Conservation (phyloP, 768 basidiomycete genomes). For the Mrakia frigida region DNA sequence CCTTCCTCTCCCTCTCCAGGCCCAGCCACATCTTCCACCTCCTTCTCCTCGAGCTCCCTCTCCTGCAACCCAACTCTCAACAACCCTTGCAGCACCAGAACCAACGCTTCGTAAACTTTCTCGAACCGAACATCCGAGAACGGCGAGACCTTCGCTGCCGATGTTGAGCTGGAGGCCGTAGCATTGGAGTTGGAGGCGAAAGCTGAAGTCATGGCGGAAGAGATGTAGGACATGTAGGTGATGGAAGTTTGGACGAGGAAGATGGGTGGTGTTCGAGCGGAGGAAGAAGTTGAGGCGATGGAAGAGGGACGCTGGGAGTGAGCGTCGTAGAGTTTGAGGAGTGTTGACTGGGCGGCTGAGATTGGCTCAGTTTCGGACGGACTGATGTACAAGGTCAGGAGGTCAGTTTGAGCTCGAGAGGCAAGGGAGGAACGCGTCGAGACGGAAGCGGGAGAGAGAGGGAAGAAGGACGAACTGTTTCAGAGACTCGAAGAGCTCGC, state of each 20-base stretch:
- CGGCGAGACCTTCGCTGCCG: conserved; percentile 38
- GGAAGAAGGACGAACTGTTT: conserved; percentile 54
- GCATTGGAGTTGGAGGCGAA: too few relatives aligned
- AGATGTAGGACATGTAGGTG: conserved; percentile 57
- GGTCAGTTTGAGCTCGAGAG: conserved; percentile 30
- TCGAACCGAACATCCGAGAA: conserved; percentile 33
- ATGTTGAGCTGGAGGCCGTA: neutral
- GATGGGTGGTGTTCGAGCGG: neutral
- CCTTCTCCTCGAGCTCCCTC: conserved; percentile 50
- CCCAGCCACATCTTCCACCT: conserved; percentile 38
- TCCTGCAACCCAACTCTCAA: conserved; percentile 51
- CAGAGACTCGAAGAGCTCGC: conserved; percentile 59
- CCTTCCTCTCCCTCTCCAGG: conserved; percentile 18
- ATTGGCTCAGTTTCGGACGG: conserved; percentile 58
- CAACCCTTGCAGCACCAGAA: conserved; percentile 71
- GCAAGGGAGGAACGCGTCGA: neutral
- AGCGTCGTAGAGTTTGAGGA: conserved; percentile 81
- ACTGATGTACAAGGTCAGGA: conserved; percentile 44
- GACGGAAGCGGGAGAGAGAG: neutral
- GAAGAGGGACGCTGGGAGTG: conserved; percentile 54
- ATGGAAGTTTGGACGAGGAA: conserved; percentile 64
- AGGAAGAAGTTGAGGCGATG: neutral
- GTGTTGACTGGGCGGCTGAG: conserved; percentile 76
- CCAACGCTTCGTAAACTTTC: conserved; percentile 70
- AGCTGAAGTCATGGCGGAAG: conserved; percentile 47